These are phyloP conservation scores for Alternaria hordeiaustralica DNA, from an alignment of 2,329 filamentous ascomycete genomes.

Conservation along the genomic window DNA sequence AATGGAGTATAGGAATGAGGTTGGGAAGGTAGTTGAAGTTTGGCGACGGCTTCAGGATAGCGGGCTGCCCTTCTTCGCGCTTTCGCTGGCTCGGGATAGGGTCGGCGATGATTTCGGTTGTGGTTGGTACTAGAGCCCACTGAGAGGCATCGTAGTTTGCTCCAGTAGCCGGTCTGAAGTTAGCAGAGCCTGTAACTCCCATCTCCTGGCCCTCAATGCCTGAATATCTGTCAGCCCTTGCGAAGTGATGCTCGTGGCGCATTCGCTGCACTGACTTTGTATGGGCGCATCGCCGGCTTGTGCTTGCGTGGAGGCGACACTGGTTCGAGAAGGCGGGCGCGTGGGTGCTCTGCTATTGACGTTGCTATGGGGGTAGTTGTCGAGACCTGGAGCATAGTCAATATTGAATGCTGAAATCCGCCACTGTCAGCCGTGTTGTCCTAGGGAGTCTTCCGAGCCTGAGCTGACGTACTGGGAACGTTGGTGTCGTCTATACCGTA, in stretches of 20 bases:
- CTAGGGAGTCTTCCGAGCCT: not conserved
- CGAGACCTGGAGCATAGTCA: conserved; percentile 39
- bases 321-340: conserved; percentile 45
- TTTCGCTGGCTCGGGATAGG: conserved; percentile 57
- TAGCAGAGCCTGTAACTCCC: conserved; percentile 56
- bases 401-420: conserved; percentile 42
- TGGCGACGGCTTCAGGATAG: conserved; percentile 63
- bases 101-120: conserved; percentile 60
- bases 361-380: conserved; percentile 41
- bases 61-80: conserved; percentile 58
- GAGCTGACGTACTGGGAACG: conserved; percentile 37
- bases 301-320: conserved; percentile 37
- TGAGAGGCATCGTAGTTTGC: conserved; percentile 60
- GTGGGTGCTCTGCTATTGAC: conserved; percentile 44
- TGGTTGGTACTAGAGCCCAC: conserved; percentile 63
- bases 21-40: conserved; percentile 62
- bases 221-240: conserved; percentile 26
- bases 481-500: conserved; percentile 35
- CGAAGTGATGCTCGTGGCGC: not conserved
- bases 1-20: conserved; percentile 67
- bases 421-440: conserved; percentile 23
- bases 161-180: conserved; percentile 63
- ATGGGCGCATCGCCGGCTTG: conserved; percentile 41
- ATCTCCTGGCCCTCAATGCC: conserved; percentile 58
- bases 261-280: conserved; percentile 36